phyloP scores from a whole-genome alignment of 139 green algal genomes.

The Chlamydomonas sp. region DNA sequence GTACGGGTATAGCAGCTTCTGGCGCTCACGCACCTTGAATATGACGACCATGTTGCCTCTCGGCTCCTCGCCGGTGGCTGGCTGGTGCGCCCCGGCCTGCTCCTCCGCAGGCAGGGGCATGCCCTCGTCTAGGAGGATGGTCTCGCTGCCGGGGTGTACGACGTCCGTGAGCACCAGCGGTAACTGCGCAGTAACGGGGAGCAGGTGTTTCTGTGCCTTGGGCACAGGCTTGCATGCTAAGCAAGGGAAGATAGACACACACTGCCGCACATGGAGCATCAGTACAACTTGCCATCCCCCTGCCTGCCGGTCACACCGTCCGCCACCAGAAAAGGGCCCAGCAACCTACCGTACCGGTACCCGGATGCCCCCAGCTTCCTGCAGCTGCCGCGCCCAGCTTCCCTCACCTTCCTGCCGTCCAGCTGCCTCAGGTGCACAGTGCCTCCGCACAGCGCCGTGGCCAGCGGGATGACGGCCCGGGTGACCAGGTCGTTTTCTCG shows the following conservation, averaged over 20 bases:
- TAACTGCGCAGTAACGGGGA: neutral
- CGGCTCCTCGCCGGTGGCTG: neutral
- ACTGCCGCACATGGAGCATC: too few species aligned
- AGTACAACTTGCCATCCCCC: too few species aligned
- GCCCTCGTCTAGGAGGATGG: slow-evolving; percentile 25
- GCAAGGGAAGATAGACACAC: too few species aligned
- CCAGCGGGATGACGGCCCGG: slow-evolving; percentile 28
- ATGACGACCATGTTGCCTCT: slow-evolving; percentile 21
- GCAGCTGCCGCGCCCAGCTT: neutral
- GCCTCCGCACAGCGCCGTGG: slow-evolving; percentile 23
- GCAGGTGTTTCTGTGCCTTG: neutral
- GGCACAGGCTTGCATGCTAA: neutral
- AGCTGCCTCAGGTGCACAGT: slow-evolving; percentile 23
- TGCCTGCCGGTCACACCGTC: too few species aligned
- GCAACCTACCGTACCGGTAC: too few species aligned
- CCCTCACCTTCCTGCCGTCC: slow-evolving; percentile 14
- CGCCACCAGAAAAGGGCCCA: too few species aligned
- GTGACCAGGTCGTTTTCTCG: slow-evolving; percentile 32
- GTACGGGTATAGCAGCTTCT: neutral
- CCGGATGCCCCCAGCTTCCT: neutral
- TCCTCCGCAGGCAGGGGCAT: slow-evolving; percentile 20
- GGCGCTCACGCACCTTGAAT: neutral
- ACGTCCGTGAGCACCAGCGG: slow-evolving; percentile 13
- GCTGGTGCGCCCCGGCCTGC: neutral
- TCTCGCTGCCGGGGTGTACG: slow-evolving; percentile 13